A percentile compares a stretch with the other conserved stretches of the same genome.
phyloP scores from a whole-genome alignment of 75 land plant genomes.

The Isoetes taiwanensis region DNA sequence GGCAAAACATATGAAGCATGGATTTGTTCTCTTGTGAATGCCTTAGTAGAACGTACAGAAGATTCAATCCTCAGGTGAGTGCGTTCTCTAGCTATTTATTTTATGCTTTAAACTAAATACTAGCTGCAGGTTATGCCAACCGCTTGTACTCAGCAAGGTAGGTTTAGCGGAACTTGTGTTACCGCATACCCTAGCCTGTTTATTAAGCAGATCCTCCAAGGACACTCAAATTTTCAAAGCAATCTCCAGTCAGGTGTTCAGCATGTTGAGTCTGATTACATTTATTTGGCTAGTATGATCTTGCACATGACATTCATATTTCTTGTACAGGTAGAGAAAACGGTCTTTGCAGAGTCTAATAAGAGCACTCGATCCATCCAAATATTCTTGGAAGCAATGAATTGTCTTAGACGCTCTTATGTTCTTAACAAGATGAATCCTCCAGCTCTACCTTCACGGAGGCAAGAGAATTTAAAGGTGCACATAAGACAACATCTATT shows the following conservation, averaged over 20 bases:
- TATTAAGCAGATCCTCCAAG: slow-evolving; percentile 34
- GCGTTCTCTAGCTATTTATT: not conserved
- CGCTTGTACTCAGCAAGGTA: slow-evolving; percentile 50
- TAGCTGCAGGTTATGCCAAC: slow-evolving; percentile 65
- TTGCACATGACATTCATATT: not conserved
- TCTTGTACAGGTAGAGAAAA: slow-evolving; percentile 51
- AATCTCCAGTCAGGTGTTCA: slow-evolving; percentile 53
- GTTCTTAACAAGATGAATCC: slow-evolving; percentile 26
- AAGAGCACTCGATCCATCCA: slow-evolving; percentile 58
- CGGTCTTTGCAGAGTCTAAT: slow-evolving; percentile 59
- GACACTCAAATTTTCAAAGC: slow-evolving; percentile 29
- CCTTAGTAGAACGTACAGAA: slow-evolving; percentile 38
- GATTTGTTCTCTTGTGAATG: slow-evolving; percentile 45
- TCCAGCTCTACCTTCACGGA: slow-evolving; percentile 2
- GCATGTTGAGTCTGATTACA: not conserved
- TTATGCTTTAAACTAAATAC: not conserved
- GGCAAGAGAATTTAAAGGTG: slow-evolving; percentile 38
- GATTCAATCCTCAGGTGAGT: slow-evolving; percentile 60
- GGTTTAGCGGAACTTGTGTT: slow-evolving; percentile 74
- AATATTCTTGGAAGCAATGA: slow-evolving; percentile 55
- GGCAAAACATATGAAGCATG: slow-evolving; percentile 21
- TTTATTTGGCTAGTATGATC: not conserved
- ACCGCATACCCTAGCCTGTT: slow-evolving; percentile 43
- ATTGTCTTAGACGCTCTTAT: slow-evolving; percentile 48
- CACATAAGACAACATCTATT: too few relatives aligned